These are phyloP conservation scores for Tuber indicum DNA, from an alignment of 495 filamentous ascomycete species.

Conservation along the genomic window DNA sequence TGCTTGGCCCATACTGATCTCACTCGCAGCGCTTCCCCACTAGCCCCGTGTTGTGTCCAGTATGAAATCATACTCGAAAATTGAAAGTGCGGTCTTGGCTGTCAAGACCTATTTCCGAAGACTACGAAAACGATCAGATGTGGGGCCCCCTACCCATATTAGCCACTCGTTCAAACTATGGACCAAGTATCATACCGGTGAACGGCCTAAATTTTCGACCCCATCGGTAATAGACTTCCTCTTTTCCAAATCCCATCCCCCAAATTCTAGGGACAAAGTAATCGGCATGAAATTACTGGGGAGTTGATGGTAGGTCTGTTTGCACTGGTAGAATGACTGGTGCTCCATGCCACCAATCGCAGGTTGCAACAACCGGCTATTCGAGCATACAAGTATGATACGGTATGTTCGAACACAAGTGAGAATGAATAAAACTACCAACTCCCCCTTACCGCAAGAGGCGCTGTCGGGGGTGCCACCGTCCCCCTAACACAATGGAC, in stretches of 20 bases:
- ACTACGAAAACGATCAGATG: not conserved
- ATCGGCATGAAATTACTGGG: slow-evolving; percentile 29
- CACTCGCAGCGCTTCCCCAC: not conserved
- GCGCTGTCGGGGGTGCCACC: not conserved
- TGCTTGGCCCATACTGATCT: not conserved
- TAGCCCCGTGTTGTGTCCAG: not conserved
- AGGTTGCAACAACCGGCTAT: slow-evolving; percentile 43
- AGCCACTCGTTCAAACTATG: not conserved
- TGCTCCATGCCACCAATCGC: slow-evolving; percentile 52
- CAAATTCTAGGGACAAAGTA: slow-evolving; percentile 7
- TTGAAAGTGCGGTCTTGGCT: not conserved
- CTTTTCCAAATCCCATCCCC: not conserved
- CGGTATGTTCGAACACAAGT: not conserved
- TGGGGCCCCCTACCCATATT: not conserved
- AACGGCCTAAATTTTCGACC: not conserved
- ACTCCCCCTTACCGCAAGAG: slow-evolving; percentile 12
- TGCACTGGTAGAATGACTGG: slow-evolving; percentile 52
- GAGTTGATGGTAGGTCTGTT: slow-evolving; percentile 38
- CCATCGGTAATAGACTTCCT: not conserved
- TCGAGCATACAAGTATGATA: no score
- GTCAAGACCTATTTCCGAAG: not conserved
- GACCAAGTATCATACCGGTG: not conserved
- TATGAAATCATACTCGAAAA: not conserved
- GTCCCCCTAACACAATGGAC: slow-evolving; percentile 1
- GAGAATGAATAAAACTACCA: slow-evolving; percentile 8